Evolutionary conservation across 2,329 filamentous ascomycete species (phyloP), one percentile per base, ranked within the genome.

Genomic region (Claviceps sorghi): DNA sequence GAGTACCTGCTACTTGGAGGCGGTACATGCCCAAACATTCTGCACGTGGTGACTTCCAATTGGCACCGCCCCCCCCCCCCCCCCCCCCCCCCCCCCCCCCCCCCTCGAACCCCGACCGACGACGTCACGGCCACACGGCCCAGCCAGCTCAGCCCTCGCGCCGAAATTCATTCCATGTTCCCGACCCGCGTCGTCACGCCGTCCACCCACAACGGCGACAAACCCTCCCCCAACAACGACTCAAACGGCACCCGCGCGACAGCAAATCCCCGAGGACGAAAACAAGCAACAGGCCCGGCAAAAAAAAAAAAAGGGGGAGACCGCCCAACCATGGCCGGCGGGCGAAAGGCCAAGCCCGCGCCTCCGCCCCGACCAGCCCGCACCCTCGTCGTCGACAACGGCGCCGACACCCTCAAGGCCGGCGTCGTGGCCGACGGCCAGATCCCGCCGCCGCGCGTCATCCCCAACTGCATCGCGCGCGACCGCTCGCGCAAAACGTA

Each of bases 381-480:
- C 54, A 95, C 90, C 0, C 82, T 98, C 51, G 77, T 98, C 46
- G 75, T 98, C 62, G 93, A 98, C 72, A 96, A 97, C 72, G 93
- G 93, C 65, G 90, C 84, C 44, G 84, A 87, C 69, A 90, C 83
- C 7, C 79, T 98, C 66, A 98, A 98, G 71, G 89, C 90, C 17
- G 93, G 93, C 51, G 84, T 91, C 60, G 80, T 82, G 1, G 67
- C 71, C 38, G 67, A 70, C 40, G 62, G 70, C 29, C 64, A 70
- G 51, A 62, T 69, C 38, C 70, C 74, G 57, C 67, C 69, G n/a
- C 94, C 87, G 58, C 74, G 77, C 41, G 69, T 86, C 9, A 83
- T 95, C 56, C 88, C 90, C 4, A 98, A 98, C 69, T 91, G 86
- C 66, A 80, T 98, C 57, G 88, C 87, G 36, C 84, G 88, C 64